A percentile compares a stretch with the other conserved stretches of the same genome.
These are phyloP conservation scores for Nothomitra cinnamomea DNA, from an alignment of 2,329 filamentous ascomycete species.

Conservation along the genomic window DNA sequence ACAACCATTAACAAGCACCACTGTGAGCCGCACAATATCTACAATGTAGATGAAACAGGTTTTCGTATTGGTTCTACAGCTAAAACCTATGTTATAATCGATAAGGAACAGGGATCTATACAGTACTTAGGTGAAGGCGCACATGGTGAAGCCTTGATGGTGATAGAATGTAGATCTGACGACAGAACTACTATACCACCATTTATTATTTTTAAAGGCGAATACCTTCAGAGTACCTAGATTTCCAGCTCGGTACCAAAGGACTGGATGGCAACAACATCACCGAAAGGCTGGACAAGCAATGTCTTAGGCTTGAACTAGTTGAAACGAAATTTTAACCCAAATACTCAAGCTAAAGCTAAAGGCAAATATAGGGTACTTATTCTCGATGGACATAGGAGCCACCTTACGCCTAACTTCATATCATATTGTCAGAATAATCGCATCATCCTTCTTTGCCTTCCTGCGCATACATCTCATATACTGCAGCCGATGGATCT, in stretches of 20 bases:
- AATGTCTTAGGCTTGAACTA: no score
- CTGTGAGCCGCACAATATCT: no score
- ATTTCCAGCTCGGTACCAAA: not conserved
- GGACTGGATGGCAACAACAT: not conserved
- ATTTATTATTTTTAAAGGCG: not conserved
- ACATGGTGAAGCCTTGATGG: not conserved
- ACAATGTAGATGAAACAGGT: no score
- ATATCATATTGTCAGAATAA: no score
- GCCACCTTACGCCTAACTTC: not conserved
- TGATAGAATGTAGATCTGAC: not conserved
- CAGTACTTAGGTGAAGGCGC: no score
- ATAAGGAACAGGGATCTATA: no score
- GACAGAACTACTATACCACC: not conserved
- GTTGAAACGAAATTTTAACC: no score
- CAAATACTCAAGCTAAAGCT: no score
- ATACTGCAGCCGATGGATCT: not conserved
- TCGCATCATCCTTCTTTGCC: not conserved
- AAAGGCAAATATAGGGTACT: no score
- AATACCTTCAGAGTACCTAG: not conserved
- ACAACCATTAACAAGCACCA: no score
- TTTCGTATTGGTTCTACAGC: no score
- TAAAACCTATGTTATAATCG: no score
- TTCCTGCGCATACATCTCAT: not conserved
- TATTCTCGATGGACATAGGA: not conserved
- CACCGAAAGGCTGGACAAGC: not conserved